Conservation (phyloP, 768 basidiomycete genomes). For the Mycena kentingensis region DNA sequence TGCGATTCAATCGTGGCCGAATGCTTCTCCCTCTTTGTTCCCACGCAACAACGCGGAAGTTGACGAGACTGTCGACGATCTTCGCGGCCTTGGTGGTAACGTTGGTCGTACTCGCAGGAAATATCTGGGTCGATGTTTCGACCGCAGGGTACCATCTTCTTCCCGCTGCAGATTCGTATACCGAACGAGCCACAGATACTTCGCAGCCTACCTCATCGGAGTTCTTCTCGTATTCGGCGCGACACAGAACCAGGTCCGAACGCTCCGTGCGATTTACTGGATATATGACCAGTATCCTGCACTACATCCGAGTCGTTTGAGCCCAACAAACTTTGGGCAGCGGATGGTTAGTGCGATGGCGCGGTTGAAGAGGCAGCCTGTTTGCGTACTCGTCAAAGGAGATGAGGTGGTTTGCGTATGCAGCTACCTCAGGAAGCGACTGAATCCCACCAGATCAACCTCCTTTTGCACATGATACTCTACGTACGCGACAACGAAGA, state of each 20-base stretch:
- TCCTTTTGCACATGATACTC: constrained; percentile 61
- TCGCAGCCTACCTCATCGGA: constrained; percentile 59
- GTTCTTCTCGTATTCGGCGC: constrained; percentile 49
- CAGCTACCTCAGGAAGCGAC: not conserved
- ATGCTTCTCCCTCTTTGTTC: constrained; percentile 33
- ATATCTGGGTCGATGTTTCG: constrained; percentile 56
- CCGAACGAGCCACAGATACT: constrained; percentile 45
- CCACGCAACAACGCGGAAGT: not conserved
- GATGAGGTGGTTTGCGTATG: constrained; percentile 45
- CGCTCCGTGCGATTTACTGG: constrained; percentile 62
- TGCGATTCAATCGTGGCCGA: constrained; percentile 68
- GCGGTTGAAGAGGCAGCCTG: constrained; percentile 50
- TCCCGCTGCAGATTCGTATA: not conserved
- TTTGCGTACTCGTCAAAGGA: constrained; percentile 62
- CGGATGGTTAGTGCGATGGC: constrained; percentile 47
- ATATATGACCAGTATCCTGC: constrained; percentile 58
- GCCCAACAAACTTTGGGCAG: constrained; percentile 42
- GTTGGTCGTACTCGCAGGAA: constrained; percentile 53
- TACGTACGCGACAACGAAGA: constrained; percentile 72
- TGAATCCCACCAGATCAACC: constrained; percentile 53
- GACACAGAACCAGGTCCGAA: constrained; percentile 54
- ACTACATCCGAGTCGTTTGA: constrained; percentile 47
- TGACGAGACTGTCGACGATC: constrained; percentile 44
- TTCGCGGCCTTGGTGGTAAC: constrained; percentile 45
- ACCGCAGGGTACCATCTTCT: constrained; percentile 51